Conservation (phyloP, 176 grass and related monocot genomes). For the Musa beccarii region DNA sequence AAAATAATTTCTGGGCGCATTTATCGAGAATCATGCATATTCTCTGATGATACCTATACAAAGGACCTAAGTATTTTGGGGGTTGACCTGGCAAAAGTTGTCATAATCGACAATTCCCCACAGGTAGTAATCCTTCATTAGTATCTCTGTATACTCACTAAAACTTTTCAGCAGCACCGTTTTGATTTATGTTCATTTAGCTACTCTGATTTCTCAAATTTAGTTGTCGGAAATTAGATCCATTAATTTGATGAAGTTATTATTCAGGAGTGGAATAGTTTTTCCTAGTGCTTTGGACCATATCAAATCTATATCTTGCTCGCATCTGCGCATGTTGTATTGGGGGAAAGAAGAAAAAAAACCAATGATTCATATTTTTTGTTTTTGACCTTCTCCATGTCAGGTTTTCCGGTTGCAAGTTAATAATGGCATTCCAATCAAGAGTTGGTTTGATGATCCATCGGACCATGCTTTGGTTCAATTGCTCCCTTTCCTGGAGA, state of each 20-base stretch:
- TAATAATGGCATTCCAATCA: constrained; percentile 95
- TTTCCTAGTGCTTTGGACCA: no score
- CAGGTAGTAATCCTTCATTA: constrained; percentile 44
- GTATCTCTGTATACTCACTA: neutral
- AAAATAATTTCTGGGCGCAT: constrained; percentile 63
- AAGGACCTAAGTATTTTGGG: constrained; percentile 88
- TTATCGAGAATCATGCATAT: constrained; percentile 88
- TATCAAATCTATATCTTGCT: neutral
- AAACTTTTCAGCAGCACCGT: neutral
- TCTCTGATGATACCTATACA: constrained; percentile 82
- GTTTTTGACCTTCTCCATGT: neutral
- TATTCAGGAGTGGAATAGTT: no score
- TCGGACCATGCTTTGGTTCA: constrained; percentile 67
- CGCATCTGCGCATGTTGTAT: neutral
- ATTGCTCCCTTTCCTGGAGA: constrained; percentile 81
- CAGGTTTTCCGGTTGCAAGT: constrained; percentile 95
- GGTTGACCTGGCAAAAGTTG: constrained; percentile 76
- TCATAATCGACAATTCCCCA: constrained; percentile 91
- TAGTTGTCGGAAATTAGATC: no score
- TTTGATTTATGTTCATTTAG: neutral
- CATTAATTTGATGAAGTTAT: no score
- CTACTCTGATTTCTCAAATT: no score
- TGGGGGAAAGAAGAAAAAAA: neutral
- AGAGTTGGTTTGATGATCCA: constrained; percentile 90
- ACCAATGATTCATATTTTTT: constrained; percentile 4